Percentiles rank a stretch among this genome's conserved stretches.
These are phyloP conservation scores for Fusarium dimerum DNA, from an alignment of 2,329 filamentous ascomycete genomes.

Conservation along the genomic window DNA sequence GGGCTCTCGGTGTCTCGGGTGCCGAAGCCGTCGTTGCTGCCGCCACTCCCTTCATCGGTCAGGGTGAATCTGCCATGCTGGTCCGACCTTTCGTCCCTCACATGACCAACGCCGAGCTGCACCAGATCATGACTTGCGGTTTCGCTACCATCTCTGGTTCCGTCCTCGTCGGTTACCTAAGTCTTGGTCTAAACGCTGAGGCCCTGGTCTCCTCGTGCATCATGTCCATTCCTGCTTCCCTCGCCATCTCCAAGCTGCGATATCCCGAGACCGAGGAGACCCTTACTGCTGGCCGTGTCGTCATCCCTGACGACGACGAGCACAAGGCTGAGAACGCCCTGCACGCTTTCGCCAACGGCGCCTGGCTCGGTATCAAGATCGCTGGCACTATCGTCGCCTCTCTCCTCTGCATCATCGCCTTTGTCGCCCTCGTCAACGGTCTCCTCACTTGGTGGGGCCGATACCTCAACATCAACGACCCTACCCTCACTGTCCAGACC, in stretches of 20 bases:
- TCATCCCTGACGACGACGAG: conserved; percentile 78
- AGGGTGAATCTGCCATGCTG: conserved; percentile 91
- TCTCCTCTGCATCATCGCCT: conserved; percentile 80
- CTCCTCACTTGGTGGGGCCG: conserved; percentile 81
- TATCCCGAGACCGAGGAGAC: conserved; percentile 88
- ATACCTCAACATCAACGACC: conserved; percentile 72
- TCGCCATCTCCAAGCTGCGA: conserved; percentile 86
- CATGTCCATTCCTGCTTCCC: conserved; percentile 91
- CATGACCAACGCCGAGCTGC: conserved; percentile 83
- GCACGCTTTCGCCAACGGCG: conserved; percentile 82
- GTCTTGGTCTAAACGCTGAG: conserved; percentile 79
- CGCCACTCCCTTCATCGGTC: conserved; percentile 90
- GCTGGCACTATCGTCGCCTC: conserved; percentile 79
- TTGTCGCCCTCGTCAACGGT: conserved; percentile 73
- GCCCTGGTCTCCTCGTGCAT: conserved; percentile 89
- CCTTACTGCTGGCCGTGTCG: conserved; percentile 76
- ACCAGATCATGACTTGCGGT: conserved; percentile 90
- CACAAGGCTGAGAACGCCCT: conserved; percentile 76
- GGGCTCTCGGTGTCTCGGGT: conserved; percentile 81
- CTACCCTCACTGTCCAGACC: conserved; percentile 69
- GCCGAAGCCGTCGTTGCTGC: conserved; percentile 93
- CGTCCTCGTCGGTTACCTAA: conserved; percentile 83
- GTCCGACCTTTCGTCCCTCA: conserved; percentile 85
- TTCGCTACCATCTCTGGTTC: conserved; percentile 92
- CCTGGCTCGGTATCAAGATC: conserved; percentile 85